Conservation (phyloP, 2,329 filamentous ascomycete genomes). For the Reticulascus tulasneorum region DNA sequence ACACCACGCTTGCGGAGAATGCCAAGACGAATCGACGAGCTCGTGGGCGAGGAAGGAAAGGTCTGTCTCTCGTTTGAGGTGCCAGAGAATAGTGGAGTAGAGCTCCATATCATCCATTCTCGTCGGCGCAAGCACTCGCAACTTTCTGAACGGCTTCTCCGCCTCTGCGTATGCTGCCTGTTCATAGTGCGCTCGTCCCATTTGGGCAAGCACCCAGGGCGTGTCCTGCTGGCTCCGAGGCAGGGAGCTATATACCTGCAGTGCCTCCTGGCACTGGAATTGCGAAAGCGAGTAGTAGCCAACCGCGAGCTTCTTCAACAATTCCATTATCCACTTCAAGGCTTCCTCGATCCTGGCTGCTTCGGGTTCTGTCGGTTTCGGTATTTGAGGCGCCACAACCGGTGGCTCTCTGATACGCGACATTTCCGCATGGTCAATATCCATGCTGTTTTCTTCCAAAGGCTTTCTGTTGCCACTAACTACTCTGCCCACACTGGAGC, state of each 20-base stretch:
- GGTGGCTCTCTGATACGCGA: conserved; percentile 40
- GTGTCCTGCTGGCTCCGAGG: conserved; percentile 77
- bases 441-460: conserved; percentile 60
- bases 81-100: conserved; percentile 99
- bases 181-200: conserved; percentile 89
- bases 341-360: conserved; percentile 68
- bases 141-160: conserved; percentile 77
- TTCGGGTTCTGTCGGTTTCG: conserved; percentile 46
- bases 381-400: conserved; percentile 25
- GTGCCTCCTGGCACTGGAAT: conserved; percentile 73
- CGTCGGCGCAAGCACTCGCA: conserved; percentile 76
- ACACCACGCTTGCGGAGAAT: conserved; percentile 94
- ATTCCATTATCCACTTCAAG: conserved; percentile 70
- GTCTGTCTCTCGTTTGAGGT: conserved; percentile 86
- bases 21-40: conserved; percentile 78
- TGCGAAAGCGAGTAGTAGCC: conserved; percentile 76
- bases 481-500: conserved; percentile 74
- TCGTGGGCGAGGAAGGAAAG: conserved; percentile 90
- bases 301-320: conserved; percentile 75
- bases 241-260: conserved; percentile 69
- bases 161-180: conserved; percentile 81
- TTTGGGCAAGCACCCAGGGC: conserved; percentile 86
- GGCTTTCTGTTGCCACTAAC: conserved; percentile 89
- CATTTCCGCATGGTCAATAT: conserved; percentile 64
- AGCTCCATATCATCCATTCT: conserved; percentile 94